Evolutionary conservation across 345 rosid species (phyloP).

Genomic region (Aquilaria yunnanensis): DNA sequence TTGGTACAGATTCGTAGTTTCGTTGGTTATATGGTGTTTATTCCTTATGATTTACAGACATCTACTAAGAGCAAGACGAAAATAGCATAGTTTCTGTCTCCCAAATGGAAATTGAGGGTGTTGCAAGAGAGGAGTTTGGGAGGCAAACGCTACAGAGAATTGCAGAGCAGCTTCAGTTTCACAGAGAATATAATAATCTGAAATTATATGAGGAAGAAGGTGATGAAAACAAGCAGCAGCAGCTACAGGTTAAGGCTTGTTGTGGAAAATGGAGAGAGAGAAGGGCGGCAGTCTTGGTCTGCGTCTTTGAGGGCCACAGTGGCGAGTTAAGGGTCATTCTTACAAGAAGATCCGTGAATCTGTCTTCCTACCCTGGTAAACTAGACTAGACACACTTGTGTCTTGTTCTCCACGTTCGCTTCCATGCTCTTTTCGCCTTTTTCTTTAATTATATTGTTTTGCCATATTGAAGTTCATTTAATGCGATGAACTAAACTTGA

Average conservation of each 20-base stretch:
- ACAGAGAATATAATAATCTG: neutral
- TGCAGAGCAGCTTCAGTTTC: slow-evolving; percentile 18
- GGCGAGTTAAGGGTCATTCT: slow-evolving; percentile 38
- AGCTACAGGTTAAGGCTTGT: no score
- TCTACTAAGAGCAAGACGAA: no score
- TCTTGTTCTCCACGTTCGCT: no score
- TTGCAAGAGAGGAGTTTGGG: neutral
- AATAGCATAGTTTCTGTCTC: no score
- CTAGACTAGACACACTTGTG: neutral
- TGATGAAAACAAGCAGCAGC: neutral
- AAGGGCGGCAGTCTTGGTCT: slow-evolving; percentile 41
- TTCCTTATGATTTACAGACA: no score
- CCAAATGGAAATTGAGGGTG: neutral
- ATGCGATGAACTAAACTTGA: no score
- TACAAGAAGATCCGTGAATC: slow-evolving; percentile 34
- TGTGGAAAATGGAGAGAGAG: slow-evolving; percentile 13
- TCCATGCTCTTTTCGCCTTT: neutral
- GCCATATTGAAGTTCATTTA: no score
- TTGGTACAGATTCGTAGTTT: no score
- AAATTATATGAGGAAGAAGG: neutral
- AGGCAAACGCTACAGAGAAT: slow-evolving; percentile 15
- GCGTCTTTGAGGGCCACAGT: slow-evolving; percentile 26
- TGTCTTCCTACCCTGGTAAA: slow-evolving; percentile 32
- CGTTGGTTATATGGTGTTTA: no score
- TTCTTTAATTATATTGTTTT: neutral